Evolutionary conservation across 306 rosid genomes (phyloP).

Genomic region (Castanea crenata): DNA sequence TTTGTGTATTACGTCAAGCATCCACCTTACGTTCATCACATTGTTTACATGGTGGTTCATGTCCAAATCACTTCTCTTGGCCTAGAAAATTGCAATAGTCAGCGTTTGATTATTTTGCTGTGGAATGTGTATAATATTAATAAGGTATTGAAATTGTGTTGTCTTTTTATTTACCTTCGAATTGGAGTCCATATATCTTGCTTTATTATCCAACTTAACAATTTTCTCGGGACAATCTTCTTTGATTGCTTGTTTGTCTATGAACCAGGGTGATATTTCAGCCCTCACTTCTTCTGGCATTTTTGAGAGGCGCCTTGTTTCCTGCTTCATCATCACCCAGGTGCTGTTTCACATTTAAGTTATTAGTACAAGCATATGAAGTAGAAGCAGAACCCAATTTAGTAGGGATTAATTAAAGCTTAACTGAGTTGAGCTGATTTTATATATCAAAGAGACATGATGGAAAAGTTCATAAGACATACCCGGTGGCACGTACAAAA

Average conservation of each 20-base stretch:
- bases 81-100: constrained; percentile 40
- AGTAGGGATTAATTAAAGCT: background rate
- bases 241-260: constrained; percentile 69
- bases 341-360: constrained; percentile 54
- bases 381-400: background rate
- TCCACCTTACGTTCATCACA: constrained; percentile 87
- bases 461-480: background rate
- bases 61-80: constrained; percentile 88
- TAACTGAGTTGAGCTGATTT: background rate
- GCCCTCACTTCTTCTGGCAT: constrained; percentile 86
- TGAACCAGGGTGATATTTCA: constrained; percentile 86
- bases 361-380: constrained; percentile 17
- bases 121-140: constrained; percentile 1
- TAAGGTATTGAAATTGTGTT: constrained; percentile 6
- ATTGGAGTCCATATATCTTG: constrained; percentile 58
- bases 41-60: constrained; percentile 94
- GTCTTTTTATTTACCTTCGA: constrained; percentile 46
- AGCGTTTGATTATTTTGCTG: constrained; percentile 2
- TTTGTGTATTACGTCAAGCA: constrained; percentile 70
- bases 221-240: constrained; percentile 69
- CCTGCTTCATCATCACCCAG: constrained; percentile 97
- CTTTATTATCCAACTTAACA: constrained; percentile 64
- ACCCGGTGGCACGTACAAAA: constrained; percentile 85
- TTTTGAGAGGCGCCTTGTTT: constrained; percentile 89
- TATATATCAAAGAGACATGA: background rate